Evolutionary conservation across 2,329 filamentous ascomycete species (phyloP).

Genomic region (Fusarium temperatum): DNA sequence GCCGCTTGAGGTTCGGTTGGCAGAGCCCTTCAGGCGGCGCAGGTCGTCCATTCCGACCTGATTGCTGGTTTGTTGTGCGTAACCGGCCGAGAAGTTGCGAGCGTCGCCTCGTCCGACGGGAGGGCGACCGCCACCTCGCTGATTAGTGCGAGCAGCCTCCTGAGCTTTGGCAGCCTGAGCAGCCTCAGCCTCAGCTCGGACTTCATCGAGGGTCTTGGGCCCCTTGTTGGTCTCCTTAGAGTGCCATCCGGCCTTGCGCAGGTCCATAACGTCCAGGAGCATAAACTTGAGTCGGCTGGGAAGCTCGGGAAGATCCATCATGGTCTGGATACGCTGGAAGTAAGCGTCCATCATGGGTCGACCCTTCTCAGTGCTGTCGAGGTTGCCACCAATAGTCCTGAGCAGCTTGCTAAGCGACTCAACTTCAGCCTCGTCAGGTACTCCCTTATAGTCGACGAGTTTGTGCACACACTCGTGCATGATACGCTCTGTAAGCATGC

Average conservation of each 20-base stretch:
- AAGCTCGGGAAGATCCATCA: slow-evolving; percentile 81
- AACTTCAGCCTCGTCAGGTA: slow-evolving; percentile 94
- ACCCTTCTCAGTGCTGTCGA: slow-evolving; percentile 86
- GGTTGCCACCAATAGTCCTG: slow-evolving; percentile 87
- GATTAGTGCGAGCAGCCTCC: slow-evolving; percentile 70
- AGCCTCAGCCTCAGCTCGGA: slow-evolving; percentile 84
- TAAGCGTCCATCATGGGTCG: slow-evolving; percentile 90
- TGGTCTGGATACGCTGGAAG: slow-evolving; percentile 86
- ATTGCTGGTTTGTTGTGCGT: slow-evolving; percentile 78
- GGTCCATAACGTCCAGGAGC: slow-evolving; percentile 92
- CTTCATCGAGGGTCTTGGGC: slow-evolving; percentile 94
- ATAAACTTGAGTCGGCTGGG: slow-evolving; percentile 93
- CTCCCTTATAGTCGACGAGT: slow-evolving; percentile 91
- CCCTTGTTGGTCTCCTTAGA: slow-evolving; percentile 94
- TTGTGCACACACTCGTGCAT: slow-evolving; percentile 99
- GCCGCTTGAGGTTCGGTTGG: slow-evolving; percentile 68
- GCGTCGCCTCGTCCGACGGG: slow-evolving; percentile 85
- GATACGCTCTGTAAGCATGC: slow-evolving; percentile 98
- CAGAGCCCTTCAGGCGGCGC: slow-evolving; percentile 76
- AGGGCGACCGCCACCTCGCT: slow-evolving; percentile 75
- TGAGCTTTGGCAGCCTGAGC: slow-evolving; percentile 82
- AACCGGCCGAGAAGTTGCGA: slow-evolving; percentile 80
- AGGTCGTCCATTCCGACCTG: slow-evolving; percentile 92
- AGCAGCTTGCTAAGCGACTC: slow-evolving; percentile 95
- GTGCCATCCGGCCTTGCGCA: slow-evolving; percentile 79